A percentile compares a stretch with the other conserved stretches of the same genome.
phyloP scores from a whole-genome alignment of 371 early-diverging fungal species.

The Batkoa obscura region DNA sequence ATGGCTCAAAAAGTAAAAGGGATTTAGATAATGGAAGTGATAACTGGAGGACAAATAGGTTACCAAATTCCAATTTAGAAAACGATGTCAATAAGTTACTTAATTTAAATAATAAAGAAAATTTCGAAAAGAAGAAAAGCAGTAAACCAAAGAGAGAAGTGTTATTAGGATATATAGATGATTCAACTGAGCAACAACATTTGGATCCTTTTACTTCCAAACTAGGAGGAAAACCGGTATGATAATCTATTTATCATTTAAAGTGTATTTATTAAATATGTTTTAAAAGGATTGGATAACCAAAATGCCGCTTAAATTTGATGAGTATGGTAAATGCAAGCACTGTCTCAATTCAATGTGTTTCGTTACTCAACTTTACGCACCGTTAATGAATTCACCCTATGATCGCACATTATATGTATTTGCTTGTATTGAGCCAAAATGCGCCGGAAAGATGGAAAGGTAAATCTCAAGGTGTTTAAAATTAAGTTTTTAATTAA shows the following conservation, averaged over 20 bases:
- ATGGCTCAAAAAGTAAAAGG: no score
- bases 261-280: neutral
- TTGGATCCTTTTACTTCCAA: neutral
- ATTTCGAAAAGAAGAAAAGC: no score
- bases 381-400: neutral
- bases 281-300: neutral
- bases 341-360: neutral
- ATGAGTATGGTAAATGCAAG: neutral
- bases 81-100: no score
- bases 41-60: no score
- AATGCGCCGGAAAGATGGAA: neutral
- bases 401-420: neutral
- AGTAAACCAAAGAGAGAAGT: neutral
- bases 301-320: neutral
- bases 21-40: no score
- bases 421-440: neutral
- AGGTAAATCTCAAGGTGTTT: neutral
- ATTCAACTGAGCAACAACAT: neutral
- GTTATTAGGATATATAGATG: neutral
- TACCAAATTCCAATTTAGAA: no score
- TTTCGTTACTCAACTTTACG: neutral
- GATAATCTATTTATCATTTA: neutral
- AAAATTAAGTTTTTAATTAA: neutral
- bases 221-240: neutral
- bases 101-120: no score